A percentile compares a stretch with the other conserved stretches of the same genome.
Evolutionary conservation across 2,329 filamentous ascomycete genomes (phyloP).

Genomic region (Colletotrichum noveboracense): DNA sequence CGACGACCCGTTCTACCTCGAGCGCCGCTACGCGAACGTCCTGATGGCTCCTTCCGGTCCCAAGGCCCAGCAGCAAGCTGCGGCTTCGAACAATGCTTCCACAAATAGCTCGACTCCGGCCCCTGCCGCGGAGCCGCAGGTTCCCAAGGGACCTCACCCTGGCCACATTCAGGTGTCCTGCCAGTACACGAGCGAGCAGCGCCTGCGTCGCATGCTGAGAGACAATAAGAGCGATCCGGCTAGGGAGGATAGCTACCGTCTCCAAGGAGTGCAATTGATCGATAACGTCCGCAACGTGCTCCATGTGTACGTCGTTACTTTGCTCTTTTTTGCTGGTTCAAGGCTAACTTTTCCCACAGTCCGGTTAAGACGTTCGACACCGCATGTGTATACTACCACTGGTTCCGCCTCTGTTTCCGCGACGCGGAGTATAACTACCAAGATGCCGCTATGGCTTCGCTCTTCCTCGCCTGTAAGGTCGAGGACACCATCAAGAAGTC

Average conservation of each 20-base stretch:
- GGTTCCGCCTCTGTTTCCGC: slow-evolving; percentile 85
- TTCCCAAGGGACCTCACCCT: slow-evolving; percentile 45
- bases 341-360: slow-evolving; percentile 44
- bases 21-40: background rate
- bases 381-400: slow-evolving; percentile 91
- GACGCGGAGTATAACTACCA: slow-evolving; percentile 85
- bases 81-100: background rate
- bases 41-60: slow-evolving; percentile 18
- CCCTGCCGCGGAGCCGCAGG: background rate
- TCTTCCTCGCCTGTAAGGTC: slow-evolving; percentile 95
- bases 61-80: slow-evolving; percentile 13
- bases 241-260: slow-evolving; percentile 78
- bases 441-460: slow-evolving; percentile 85
- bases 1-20: background rate
- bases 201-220: slow-evolving; percentile 74
- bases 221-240: slow-evolving; percentile 75
- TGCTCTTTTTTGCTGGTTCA: background rate
- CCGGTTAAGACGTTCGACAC: slow-evolving; percentile 93
- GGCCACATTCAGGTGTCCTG: slow-evolving; percentile 55
- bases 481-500: slow-evolving; percentile 99
- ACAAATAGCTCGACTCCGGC: background rate
- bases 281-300: slow-evolving; percentile 81
- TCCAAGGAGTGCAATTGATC: slow-evolving; percentile 89
- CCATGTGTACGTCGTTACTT: slow-evolving; percentile 68
- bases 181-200: slow-evolving; percentile 84